Base-by-base conservation (phyloP, 768 basidiomycete genomes). In the Russula emetica region DNA sequence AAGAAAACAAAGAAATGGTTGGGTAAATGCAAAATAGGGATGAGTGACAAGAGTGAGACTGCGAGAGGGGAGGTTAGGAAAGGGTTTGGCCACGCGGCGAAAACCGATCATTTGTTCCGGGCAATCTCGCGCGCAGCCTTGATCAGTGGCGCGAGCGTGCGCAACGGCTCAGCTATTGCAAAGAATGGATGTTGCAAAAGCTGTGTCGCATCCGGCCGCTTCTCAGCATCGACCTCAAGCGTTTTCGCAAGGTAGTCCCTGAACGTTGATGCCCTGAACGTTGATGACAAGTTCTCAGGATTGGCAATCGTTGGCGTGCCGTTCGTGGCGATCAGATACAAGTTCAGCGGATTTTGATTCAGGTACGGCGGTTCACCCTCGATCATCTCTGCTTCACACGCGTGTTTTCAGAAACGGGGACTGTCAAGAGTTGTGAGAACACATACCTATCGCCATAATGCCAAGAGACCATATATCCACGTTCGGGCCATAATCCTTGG, bases 381-480 rank as follows among this genome's bases (percentile, higher is more conserved):
- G 70, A 98, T 94, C 94, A 98, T 97, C 78, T 97, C 94, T 93
- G 71, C 28, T 62, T 28, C n/a, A n/a, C 45, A n/a, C 22, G 14
- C 2, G 9, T 51, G 18, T 34, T n/a, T 22, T 59, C 34, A 65
- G 63, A 13, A 36, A 55, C 36, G 0, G 54, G 56, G 36, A 38
- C 42, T 51, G 20, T 45, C 45, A 36, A 58, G 78, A 20, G n/a
- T 11, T 26, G 91, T 94, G 24, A 53, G 7, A 42, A 34, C 2
- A 51, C 78, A 73, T 74, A 90, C 93, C 94, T 68, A 97, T 91
- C 51, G 94, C 90, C 85, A 96, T 96, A 79, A 98, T 97, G 4
- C 94, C 94, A 67, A 97, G 76, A 73, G 87, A 90, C 94, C 95
- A 97, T 62, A 98, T 93, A 71, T 97, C 94, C n/a, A 98, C 94